Evolutionary conservation across 2,329 filamentous ascomycete species (phyloP), one percentile per base, ranked within the genome.

Genomic region (Xylariaceae sp.): DNA sequence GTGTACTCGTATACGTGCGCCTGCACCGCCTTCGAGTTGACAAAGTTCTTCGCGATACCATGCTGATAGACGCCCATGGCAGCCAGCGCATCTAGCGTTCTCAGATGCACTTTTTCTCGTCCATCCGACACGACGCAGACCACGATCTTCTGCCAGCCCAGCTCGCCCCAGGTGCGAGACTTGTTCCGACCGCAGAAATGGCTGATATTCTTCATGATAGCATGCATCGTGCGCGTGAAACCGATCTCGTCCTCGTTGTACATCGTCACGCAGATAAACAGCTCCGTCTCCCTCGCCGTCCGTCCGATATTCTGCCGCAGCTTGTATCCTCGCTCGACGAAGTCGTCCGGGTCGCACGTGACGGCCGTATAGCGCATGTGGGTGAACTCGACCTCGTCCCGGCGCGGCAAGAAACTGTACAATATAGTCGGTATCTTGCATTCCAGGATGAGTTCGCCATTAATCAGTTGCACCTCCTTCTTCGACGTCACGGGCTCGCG

Each of bases 141-240:
- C 8, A 99, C 94, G 68, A 99, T 97, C 80, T 99, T 99, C 80
- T 99, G 97, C 94, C 94, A 99, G 3, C 93, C 92, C 69, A 96
- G 91, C 74, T 95, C 94, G 66, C 94, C 94, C 94, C 94, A 99
- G 0, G 93, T 97, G 77, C 96, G 96, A 76, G 92, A 96, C 73
- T 89, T 91, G 51, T 88, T 91, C 53, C 93, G 85, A 62, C 89
- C 91, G 75, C 94, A 97, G 90, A 99, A 97, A 79, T 93, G 92
- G 74, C 97, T 93, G 67, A 99, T 90, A 74, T 99, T 99, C 78
- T 99, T 97, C 80, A 97, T 93, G 4, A 99, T 92, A 74, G 94
- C 94, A 53, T 88, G 90, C 90, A 99, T 90, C 3, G 94, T 97
- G 48, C 94, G 87, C 23, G 94, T 92, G 72, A 99, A 97, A 61